Percentiles rank a stretch among this genome's conserved stretches.
phyloP scores from a whole-genome alignment of 2,329 filamentous ascomycete species.

The Chaetomiaceae sp. region DNA sequence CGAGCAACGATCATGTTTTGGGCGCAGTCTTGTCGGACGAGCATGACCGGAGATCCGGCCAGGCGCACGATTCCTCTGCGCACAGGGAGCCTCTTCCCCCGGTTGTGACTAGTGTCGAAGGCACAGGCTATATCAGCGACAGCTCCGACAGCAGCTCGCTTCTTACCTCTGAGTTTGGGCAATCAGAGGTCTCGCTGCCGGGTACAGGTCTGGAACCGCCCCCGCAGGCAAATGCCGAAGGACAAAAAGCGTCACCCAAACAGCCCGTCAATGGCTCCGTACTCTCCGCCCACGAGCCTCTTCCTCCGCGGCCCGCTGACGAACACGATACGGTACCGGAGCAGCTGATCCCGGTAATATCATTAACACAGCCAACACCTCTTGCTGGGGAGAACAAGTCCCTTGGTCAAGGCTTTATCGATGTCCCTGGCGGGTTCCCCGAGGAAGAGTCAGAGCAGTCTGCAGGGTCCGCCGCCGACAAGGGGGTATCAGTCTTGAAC shows the following conservation, averaged over 20 bases:
- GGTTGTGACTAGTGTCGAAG: conserved; percentile 65
- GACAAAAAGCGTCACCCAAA: conserved; percentile 8
- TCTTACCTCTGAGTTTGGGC: conserved; percentile 36
- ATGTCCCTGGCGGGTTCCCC: conserved; percentile 58
- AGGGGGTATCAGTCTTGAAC: neutral
- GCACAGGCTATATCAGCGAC: conserved; percentile 58
- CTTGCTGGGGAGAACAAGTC: conserved; percentile 21
- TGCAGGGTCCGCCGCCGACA: neutral
- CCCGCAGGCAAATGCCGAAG: neutral
- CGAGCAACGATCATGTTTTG: conserved; percentile 56
- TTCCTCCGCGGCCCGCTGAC: neutral
- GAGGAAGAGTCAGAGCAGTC: conserved; percentile 33
- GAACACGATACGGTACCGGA: conserved; percentile 5
- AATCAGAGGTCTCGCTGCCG: conserved; percentile 16
- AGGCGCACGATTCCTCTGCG: conserved; percentile 52
- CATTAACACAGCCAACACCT: conserved; percentile 42
- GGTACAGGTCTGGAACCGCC: neutral
- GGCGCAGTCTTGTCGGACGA: conserved; percentile 54
- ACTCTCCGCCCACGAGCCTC: neutral
- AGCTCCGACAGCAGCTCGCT: conserved; percentile 37
- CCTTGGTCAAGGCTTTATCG: conserved; percentile 34
- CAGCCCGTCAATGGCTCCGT: neutral
- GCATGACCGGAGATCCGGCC: conserved; percentile 44
- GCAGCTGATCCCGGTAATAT: conserved; percentile 39
- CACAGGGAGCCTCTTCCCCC: conserved; percentile 63